phyloP scores from a whole-genome alignment of 805 yeast species.

The Scheffersomyces amazonensis region DNA sequence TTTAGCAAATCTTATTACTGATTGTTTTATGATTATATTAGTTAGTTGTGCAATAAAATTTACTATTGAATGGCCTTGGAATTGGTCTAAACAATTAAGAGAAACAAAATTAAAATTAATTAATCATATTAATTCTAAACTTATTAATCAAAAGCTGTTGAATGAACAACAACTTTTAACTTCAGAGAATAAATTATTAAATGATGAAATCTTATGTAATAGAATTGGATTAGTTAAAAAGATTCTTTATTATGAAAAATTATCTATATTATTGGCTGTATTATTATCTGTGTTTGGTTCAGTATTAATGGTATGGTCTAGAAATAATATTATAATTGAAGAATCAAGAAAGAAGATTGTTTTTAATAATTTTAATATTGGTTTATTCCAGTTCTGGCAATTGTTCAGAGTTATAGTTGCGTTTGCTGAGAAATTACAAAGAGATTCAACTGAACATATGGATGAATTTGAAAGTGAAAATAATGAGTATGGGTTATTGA shows the following conservation, averaged over 20 bases:
- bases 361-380: conserved; percentile 35
- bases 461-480: not conserved
- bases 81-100: conserved; percentile 29
- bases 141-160: conserved; percentile 7
- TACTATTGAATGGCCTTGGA: conserved; percentile 41
- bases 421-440: conserved; percentile 6
- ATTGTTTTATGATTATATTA: conserved; percentile 26
- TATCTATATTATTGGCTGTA: not conserved
- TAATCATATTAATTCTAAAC: conserved; percentile 11
- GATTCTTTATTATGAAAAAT: conserved; percentile 5
- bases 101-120: conserved; percentile 12
- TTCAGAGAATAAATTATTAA: not conserved
- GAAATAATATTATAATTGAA: conserved; percentile 22
- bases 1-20: conserved; percentile 26
- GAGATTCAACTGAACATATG: not conserved
- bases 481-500: conserved; percentile 11
- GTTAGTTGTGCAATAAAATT: conserved; percentile 32
- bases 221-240: not conserved
- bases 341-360: conserved; percentile 21
- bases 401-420: conserved; percentile 6
- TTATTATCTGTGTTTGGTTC: conserved; percentile 24
- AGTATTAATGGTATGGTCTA: conserved; percentile 23
- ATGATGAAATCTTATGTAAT: not conserved
- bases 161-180: not conserved
- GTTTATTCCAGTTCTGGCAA: conserved; percentile 22